These are phyloP conservation scores for Globisporangium nagaii DNA, from an alignment of 352 stramenopile species.

Conservation along the genomic window DNA sequence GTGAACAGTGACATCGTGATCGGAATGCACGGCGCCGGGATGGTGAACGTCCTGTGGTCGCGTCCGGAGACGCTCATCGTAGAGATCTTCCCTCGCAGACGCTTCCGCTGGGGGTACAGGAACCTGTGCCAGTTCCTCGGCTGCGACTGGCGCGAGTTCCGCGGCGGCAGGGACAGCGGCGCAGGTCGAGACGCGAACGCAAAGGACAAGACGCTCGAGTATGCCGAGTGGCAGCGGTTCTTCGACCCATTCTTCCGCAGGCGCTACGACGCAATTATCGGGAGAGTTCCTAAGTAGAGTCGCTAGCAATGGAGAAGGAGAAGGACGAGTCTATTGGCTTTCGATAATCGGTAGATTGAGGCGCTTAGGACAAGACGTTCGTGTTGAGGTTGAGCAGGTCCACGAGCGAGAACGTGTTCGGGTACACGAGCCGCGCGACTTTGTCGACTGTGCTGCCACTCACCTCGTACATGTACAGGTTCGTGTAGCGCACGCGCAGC, in stretches of 20 bases:
- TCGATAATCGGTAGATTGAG: neutral
- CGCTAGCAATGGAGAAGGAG: too few relatives aligned
- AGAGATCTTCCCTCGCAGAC: slow-evolving; percentile 27
- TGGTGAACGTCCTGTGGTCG: slow-evolving; percentile 31
- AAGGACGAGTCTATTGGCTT: neutral
- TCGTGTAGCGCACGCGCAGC: neutral
- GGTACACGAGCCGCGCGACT: slow-evolving; percentile 5
- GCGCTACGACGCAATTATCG: neutral
- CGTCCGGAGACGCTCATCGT: slow-evolving; percentile 22
- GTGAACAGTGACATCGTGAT: slow-evolving; percentile 29
- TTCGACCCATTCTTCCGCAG: slow-evolving; percentile 40
- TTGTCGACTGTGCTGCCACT: slow-evolving; percentile 4
- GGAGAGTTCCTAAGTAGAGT: too few relatives aligned
- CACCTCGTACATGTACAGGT: slow-evolving; percentile 11
- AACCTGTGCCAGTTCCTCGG: slow-evolving; percentile 30
- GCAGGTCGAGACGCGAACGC: slow-evolving; percentile 29
- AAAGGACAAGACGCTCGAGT: slow-evolving; percentile 39
- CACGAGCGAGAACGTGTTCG: neutral
- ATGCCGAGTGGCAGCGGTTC: slow-evolving; percentile 44
- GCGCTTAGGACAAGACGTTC: slow-evolving; percentile 1
- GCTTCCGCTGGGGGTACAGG: slow-evolving; percentile 22
- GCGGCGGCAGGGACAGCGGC: slow-evolving; percentile 24
- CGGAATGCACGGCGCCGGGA: slow-evolving; percentile 36
- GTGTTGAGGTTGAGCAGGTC: slow-evolving; percentile 3
- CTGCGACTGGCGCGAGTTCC: slow-evolving; percentile 29